phyloP scores from a whole-genome alignment of 2,329 filamentous ascomycete genomes.

The Aspergillus sp. region DNA sequence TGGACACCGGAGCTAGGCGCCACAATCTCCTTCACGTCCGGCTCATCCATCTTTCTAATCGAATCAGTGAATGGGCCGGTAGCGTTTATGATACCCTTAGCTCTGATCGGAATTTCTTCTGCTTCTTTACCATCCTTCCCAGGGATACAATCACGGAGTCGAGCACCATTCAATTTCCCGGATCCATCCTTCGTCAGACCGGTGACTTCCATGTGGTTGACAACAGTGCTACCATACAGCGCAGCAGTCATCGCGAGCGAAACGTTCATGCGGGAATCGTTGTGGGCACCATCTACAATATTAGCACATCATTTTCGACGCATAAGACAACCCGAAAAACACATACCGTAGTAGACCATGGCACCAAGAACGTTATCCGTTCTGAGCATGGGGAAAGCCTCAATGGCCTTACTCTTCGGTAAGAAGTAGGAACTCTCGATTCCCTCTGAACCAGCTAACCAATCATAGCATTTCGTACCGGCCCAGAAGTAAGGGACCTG shows the following conservation, averaged over 20 bases:
- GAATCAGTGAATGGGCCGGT: conserved; percentile 86
- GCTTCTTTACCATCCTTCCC: conserved; percentile 62
- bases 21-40: conserved; percentile 70
- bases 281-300: conserved; percentile 73
- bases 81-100: conserved; percentile 82
- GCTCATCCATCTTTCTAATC: conserved; percentile 82
- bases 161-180: conserved; percentile 72
- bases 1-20: conserved; percentile 84
- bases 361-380: conserved; percentile 75
- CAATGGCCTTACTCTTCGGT: conserved; percentile 79
- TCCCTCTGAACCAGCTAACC: conserved; percentile 79
- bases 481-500: conserved; percentile 73
- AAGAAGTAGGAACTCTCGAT: conserved; percentile 89
- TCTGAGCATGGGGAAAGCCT: conserved; percentile 87
- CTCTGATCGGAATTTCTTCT: conserved; percentile 68
- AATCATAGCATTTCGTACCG: conserved; percentile 77
- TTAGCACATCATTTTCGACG: not conserved
- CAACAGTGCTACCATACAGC: conserved; percentile 78
- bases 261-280: conserved; percentile 90
- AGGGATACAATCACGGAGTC: conserved; percentile 68
- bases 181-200: conserved; percentile 70
- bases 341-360: conserved; percentile 75
- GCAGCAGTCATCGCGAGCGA: conserved; percentile 84
- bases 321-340: not conserved
- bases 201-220: conserved; percentile 82